A percentile compares a stretch with the other conserved stretches of the same genome.
Evolutionary conservation across 768 basidiomycete species (phyloP).

Genomic region (Lactarius akahatsu): DNA sequence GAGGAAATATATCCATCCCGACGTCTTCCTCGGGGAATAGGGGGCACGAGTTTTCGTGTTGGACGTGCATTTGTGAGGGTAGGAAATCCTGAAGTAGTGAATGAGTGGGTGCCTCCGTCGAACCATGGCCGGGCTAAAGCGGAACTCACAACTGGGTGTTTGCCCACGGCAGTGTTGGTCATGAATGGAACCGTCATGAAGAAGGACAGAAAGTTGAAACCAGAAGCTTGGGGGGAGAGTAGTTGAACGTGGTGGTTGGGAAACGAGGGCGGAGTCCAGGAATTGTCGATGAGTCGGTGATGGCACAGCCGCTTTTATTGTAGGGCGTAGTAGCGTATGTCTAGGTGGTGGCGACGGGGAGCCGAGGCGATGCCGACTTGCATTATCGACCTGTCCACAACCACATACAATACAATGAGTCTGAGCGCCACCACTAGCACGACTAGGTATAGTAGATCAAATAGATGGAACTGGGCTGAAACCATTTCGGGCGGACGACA

Average conservation of each 20-base stretch:
- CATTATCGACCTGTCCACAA: conserved; percentile 2
- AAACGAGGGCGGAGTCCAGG: neutral
- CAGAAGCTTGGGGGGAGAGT: neutral
- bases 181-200: neutral
- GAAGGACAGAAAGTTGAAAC: conserved; percentile 1
- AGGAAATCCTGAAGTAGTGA: neutral
- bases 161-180: neutral
- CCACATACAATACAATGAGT: conserved; percentile 19
- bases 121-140: too few relatives aligned
- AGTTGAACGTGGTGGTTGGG: conserved; percentile 3
- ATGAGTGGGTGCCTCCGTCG: neutral
- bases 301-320: conserved; percentile 6
- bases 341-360: neutral
- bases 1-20: conserved; percentile 5
- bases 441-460: neutral
- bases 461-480: neutral
- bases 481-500: neutral
- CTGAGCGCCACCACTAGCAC: conserved; percentile 11
- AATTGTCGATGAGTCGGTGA: neutral
- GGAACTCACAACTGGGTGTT: conserved; percentile 10
- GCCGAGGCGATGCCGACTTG: conserved; percentile 9
- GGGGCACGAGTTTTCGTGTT: neutral
- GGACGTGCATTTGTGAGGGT: neutral
- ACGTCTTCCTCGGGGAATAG: neutral
- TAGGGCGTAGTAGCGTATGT: neutral